Base-by-base conservation (phyloP, 1,284 basidiomycete species). In the Cryptococcus sp. region DNA sequence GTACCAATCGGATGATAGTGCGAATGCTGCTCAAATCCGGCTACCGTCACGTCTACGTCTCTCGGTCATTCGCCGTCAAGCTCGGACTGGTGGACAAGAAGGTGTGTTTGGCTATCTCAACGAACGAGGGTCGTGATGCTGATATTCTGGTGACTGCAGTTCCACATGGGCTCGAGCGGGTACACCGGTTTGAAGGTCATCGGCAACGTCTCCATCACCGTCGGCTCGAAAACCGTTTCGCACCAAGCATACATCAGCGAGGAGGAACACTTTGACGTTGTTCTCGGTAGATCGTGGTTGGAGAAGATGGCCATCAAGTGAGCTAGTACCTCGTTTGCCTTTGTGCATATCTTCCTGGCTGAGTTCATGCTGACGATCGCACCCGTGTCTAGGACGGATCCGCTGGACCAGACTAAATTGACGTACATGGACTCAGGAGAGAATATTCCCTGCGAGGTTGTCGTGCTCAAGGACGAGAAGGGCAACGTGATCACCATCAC, bases 351-450 rank as follows among this genome's bases (percentile, higher is more conserved):
- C 2, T 4, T 45, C 5, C 13, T 3, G 42, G n/a, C 27, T 2
- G 19, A 38, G 17, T 5, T 27, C 20, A 51, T 25, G 35, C 47
- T 27, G 25, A 23, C 25, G 47, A 48, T 27, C 5, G 5, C 15
- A 10, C 15, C 19, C 42, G 19, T 17, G 8, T 5, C 16, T 62
- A 87, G 76, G 76, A 87, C 86, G 23, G 90, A 90, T 71, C 82
- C 87, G 0, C 81, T 88, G 41, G 95, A 99, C 77, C 88, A 88
- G 56, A 98, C 95, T 15, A 67, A 74, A 47, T 88, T 99, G 27
- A 86, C 91, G 1, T 98, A 95, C 73, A 85, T 93, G 81, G 95
- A 98, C 78, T 93, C 88, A 1, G 91, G 91, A n/a, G 95, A 99
- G 81, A 88, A 87, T 71, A 86, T 96, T 53, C 89, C 90, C 64